Evolutionary conservation across 2,329 filamentous ascomycete species (phyloP).

Genomic region (Colletotrichum lini): DNA sequence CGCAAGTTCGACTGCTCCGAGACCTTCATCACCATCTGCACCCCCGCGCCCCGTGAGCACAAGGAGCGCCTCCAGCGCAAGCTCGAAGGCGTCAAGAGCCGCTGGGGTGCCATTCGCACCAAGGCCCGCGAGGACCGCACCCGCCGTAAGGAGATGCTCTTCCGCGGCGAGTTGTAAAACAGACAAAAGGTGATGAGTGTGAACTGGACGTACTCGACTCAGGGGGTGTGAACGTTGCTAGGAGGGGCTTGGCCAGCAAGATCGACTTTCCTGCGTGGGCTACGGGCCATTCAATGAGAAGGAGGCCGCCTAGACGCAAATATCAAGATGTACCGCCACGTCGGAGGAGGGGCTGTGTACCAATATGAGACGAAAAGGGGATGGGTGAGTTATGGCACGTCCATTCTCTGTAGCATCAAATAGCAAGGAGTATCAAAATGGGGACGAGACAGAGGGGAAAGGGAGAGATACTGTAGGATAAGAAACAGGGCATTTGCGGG

Average conservation of each 20-base stretch:
- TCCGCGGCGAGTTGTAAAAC: slow-evolving; percentile 64
- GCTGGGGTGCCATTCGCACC: slow-evolving; percentile 70
- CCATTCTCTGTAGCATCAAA: slow-evolving; percentile 33
- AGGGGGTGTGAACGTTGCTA: neutral
- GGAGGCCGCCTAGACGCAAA: neutral
- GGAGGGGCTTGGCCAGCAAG: neutral
- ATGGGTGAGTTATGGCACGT: neutral
- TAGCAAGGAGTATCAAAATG: neutral
- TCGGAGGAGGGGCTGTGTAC: slow-evolving; percentile 11
- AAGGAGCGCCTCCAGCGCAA: slow-evolving; percentile 60
- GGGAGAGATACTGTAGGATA: slow-evolving; percentile 30
- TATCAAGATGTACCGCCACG: neutral
- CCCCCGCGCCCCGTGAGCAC: slow-evolving; percentile 64
- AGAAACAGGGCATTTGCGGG: slow-evolving; percentile 11
- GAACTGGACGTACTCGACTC: no score
- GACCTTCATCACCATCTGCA: slow-evolving; percentile 68
- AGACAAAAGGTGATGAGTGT: no score
- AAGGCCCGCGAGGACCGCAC: slow-evolving; percentile 69
- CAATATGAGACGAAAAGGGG: slow-evolving; percentile 19
- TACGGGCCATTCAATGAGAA: no score
- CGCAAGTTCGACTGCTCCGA: slow-evolving; percentile 63
- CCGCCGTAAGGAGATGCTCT: slow-evolving; percentile 68
- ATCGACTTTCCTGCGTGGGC: neutral
- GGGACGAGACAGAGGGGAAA: neutral
- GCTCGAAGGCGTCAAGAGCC: slow-evolving; percentile 63